A percentile compares a stretch with the other conserved stretches of the same genome.
Evolutionary conservation across 495 filamentous ascomycete genomes (phyloP).

Genomic region (Chaetomium fimeti): DNA sequence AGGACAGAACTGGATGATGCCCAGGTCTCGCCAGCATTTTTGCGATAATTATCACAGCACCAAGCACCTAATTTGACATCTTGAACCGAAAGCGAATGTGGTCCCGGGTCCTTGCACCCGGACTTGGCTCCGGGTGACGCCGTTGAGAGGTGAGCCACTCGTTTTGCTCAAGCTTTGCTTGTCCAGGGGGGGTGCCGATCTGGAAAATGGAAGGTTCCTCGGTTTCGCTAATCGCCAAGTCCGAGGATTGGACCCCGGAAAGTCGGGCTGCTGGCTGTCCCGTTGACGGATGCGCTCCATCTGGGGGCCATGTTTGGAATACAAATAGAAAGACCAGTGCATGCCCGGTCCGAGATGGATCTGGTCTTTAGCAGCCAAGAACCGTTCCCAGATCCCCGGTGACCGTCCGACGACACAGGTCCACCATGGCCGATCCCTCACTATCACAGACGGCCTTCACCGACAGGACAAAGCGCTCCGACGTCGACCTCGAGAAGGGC

Average conservation of each 20-base stretch:
- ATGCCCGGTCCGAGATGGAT: not conserved
- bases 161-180: too few species aligned
- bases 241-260: slow-evolving; percentile 5
- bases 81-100: not conserved
- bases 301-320: not conserved
- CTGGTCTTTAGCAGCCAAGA: slow-evolving; percentile 13
- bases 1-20: not conserved
- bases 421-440: slow-evolving; percentile 28
- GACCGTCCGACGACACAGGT: slow-evolving; percentile 2
- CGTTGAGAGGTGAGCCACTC: not conserved
- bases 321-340: slow-evolving; percentile 4
- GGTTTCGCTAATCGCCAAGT: slow-evolving; percentile 13
- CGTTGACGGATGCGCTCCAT: not conserved
- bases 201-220: not conserved
- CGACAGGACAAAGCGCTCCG: slow-evolving; percentile 7
- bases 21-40: not conserved
- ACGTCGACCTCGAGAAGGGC: slow-evolving; percentile 31
- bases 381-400: slow-evolving; percentile 17
- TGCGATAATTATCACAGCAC: not conserved
- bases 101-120: not conserved
- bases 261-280: slow-evolving; percentile 3
- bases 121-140: slow-evolving; percentile 15
- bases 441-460: slow-evolving; percentile 10
- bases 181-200: not conserved
- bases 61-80: not conserved